Percentiles rank a stretch among this genome's conserved stretches.
Evolutionary conservation across 768 basidiomycete genomes (phyloP).

Genomic region (Infundibulicybe gibba): DNA sequence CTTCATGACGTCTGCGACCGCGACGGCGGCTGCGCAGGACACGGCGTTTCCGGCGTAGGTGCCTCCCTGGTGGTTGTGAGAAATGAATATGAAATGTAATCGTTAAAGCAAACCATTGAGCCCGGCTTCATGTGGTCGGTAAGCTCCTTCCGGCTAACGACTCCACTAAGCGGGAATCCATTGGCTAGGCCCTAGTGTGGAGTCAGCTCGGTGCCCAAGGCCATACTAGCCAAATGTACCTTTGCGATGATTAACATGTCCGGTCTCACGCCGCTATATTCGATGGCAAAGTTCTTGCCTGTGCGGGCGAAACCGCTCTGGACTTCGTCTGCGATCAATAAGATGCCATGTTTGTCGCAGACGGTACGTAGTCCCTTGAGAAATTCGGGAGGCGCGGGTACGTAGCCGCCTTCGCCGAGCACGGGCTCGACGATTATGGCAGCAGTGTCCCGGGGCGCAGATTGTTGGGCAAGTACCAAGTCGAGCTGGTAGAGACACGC

Average conservation of each 20-base stretch:
- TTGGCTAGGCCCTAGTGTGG: slow-evolving; percentile 69
- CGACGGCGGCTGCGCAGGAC: slow-evolving; percentile 86
- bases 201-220: background rate
- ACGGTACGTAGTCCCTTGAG: slow-evolving; percentile 73
- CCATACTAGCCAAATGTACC: slow-evolving; percentile 28
- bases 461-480: slow-evolving; percentile 73
- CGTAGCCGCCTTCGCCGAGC: slow-evolving; percentile 94
- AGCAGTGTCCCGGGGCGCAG: slow-evolving; percentile 80
- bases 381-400: slow-evolving; percentile 80
- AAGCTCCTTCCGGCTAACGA: slow-evolving; percentile 76
- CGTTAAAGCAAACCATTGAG: slow-evolving; percentile 56
- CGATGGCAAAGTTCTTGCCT: slow-evolving; percentile 77
- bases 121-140: slow-evolving; percentile 78
- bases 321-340: slow-evolving; percentile 85
- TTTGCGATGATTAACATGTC: slow-evolving; percentile 92
- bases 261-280: slow-evolving; percentile 81
- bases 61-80: slow-evolving; percentile 54
- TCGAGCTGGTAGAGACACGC: slow-evolving; percentile 79
- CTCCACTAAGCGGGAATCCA: slow-evolving; percentile 90
- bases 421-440: slow-evolving; percentile 95
- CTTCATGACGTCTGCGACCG: slow-evolving; percentile 71
- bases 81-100: background rate
- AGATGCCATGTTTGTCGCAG: slow-evolving; percentile 84
- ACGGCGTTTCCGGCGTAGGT: slow-evolving; percentile 94
- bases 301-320: slow-evolving; percentile 91